These are phyloP conservation scores for Colletotrichum aenigma DNA, from an alignment of 2,329 filamentous ascomycete species.

Conservation along the genomic window DNA sequence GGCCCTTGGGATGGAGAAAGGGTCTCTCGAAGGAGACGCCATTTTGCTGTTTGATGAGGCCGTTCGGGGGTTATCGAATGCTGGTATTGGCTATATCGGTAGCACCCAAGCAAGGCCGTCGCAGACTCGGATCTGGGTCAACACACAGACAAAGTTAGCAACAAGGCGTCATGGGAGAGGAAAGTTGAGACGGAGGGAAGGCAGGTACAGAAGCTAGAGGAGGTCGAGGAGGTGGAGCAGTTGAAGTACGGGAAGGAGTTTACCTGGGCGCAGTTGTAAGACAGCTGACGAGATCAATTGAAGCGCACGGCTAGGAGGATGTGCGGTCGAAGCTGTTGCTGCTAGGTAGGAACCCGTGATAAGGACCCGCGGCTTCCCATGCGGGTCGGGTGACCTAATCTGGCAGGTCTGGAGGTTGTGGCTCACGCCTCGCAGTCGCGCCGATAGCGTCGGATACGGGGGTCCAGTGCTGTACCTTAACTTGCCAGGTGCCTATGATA, in stretches of 20 bases:
- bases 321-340: conserved; percentile 18
- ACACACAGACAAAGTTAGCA: conserved; percentile 17
- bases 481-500: not conserved
- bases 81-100: not conserved
- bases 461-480: not conserved
- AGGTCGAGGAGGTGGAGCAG: not conserved
- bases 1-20: conserved; percentile 34
- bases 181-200: not conserved
- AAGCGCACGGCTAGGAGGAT: conserved; percentile 8
- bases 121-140: conserved; percentile 13
- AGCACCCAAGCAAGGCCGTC: conserved; percentile 10
- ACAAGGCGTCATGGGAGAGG: not conserved
- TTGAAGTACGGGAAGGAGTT: conserved; percentile 4
- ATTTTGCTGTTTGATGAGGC: conserved; percentile 27
- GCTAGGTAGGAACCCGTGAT: conserved; percentile 20
- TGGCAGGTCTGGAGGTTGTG: conserved; percentile 20
- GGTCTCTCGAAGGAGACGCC: conserved; percentile 42
- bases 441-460: conserved; percentile 5
- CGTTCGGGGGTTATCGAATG: not conserved
- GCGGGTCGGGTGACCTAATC: conserved; percentile 22
- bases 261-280: conserved; percentile 12
- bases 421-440: not conserved
- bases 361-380: conserved; percentile 10
- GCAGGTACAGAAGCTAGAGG: not conserved
- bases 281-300: conserved; percentile 23